Evolutionary conservation across 2,329 filamentous ascomycete genomes (phyloP), one percentile per base, ranked within the genome.

Genomic region (Nannizziopsis arthrosporioides): DNA sequence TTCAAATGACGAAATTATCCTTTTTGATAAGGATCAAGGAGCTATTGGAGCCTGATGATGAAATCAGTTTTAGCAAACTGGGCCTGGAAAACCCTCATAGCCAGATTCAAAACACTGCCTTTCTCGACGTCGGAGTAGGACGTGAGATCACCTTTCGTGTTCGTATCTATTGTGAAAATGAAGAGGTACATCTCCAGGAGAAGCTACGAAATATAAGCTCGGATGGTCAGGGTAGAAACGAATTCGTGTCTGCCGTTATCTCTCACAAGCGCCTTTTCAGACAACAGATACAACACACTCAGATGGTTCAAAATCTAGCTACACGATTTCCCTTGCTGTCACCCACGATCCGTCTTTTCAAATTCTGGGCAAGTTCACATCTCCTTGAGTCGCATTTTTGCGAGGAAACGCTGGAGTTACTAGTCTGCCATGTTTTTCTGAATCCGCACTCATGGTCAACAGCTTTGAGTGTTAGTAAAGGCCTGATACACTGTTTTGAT

Each of bases 1-100:
- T 96, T 48, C 92, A 98, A 63, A 80, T 88, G 59, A 89, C 88
- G 10, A 98, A 98, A 66, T 77, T 93, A 35, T 92, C 93, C 2
- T 94, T 98, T 61, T 73, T 85, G 8, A 65, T 83, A 7, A 82
- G 80, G 57, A 80, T 94, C 49, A 80, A 81, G 43, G 79, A 82
- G 44, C 74, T 92, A 3, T 68, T 95, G 2, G 78, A 81, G 57
- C 73, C 77, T 14, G 67, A 73, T 2, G 77, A 81, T 35, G 71
- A 76, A 7, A 73, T 71, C 37, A 73, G 87, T 36, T 77, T 71
- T 22, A 80, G 81, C 5, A 80, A 80, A 40, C 70, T 96, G 10
- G 90, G 92, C 0, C 72, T 94, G 12, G 92, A 96, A 59, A 88
- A 92, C 53, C 73, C 77, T 49, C 73, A 74, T 9, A 72, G 75